Base-by-base conservation (phyloP, 768 basidiomycete species). In the Galerina marginata region DNA sequence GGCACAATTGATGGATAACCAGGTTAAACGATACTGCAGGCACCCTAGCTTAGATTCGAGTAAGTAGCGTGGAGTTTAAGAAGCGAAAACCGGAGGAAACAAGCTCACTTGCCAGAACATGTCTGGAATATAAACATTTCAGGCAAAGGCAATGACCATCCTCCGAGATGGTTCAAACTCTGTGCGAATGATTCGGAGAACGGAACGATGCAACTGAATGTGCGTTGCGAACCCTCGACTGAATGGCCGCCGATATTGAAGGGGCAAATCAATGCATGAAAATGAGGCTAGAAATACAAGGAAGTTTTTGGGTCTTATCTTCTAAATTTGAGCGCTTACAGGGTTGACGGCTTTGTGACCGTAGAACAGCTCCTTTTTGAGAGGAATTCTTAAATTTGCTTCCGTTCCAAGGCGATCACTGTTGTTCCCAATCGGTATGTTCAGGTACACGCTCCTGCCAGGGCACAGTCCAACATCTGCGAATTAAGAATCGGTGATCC, bases 381-480 rank as follows among this genome's bases (percentile, higher is more conserved):
- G 60, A 15, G 56, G 23, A 40, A 58, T 46, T 51, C 16, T 42
- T 53, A 52, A 64, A 63, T 66, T 66, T 66, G 60, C 62, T 61
- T 66, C 65, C 62, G 65, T 46, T 61, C 51, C 58, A 53, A 64
- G 54, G 44, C 38, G 29, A 49, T 53, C 29, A 5, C 29, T 49
- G 52, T 54, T 51, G 39, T 52, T 49, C 44, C 46, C 53, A 16
- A 57, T 56, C 25, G 29, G 25, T 26, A 47, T 49, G 56, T 52
- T 56, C 45, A 57, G 44, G 44, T 51, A 61, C 53, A 56, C 29
- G 29, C 29, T 33, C 29, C 29, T 33, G 29, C 29, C 29, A 33
- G 36, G 16, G 26, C 16, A 14, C 12, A 14, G 12, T 20, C 16
- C 10, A 46, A 46, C n/a, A 25, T 9, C 11, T 9, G 10, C 16